Base-by-base conservation (phyloP, 2,329 filamentous ascomycete genomes). In the Calonectria pseudoturangicola region DNA sequence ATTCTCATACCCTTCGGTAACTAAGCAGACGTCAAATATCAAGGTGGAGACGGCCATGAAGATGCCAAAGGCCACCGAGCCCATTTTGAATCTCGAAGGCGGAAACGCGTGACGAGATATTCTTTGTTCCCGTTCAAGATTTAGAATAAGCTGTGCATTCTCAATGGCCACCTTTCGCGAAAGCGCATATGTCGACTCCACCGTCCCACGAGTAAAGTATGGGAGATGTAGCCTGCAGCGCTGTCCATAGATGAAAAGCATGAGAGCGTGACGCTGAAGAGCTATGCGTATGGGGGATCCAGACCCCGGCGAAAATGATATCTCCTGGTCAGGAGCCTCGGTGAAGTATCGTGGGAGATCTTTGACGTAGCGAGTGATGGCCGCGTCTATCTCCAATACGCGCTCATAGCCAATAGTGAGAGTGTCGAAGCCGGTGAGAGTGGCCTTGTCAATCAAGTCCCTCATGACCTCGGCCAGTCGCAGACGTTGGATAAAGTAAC, bases 381-480 rank as follows among this genome's bases (percentile, higher is more conserved):
- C 77, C 13, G 74, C 73, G 70, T 85, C 84, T 2, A 85, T 74
- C 8, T 82, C 79, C 41, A 84, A 48, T 13, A 86, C 78, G 16
- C 77, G 78, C 2, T 80, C 74, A 47, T 84, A 83, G 39, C 81
- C 74, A 7, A 79, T 75, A 30, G 81, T 78, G 15, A 85, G 83
- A n/a, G 76, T 71, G 18, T 72, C 77, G 8, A 79, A 74, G 1
- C 75, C 72, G 8, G 73, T 72, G 12, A 81, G 73, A 7, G 80
- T 78, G 8, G 76, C 77, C 16, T 79, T 77, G 47, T 87, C 85
- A n/a, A 82, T 77, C 12, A 85, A 79, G 5, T 76, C 74, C 9
- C 83, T 84, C 60, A 81, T 80, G 21, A 85, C 74, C 51, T 86
- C 84, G 5, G 82, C 81, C 1, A 87, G 76, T 7, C 81, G 82